These are phyloP conservation scores for Eucalyptus regnans DNA, from an alignment of 345 rosid genomes.

Conservation along the genomic window DNA sequence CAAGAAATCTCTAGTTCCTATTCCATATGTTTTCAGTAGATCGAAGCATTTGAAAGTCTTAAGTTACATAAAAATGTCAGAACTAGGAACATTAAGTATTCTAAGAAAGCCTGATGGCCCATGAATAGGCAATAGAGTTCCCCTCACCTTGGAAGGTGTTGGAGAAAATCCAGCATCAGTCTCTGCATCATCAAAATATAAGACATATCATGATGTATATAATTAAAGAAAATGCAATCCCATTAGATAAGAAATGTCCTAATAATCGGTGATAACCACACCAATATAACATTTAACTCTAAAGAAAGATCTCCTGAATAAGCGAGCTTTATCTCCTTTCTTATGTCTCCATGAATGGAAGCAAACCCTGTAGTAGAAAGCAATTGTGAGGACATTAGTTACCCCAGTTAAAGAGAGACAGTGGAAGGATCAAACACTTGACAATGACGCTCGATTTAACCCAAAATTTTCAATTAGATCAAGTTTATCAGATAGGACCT, in stretches of 20 bases:
- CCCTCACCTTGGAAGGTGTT: slow-evolving; percentile 47
- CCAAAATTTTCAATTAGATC: background rate
- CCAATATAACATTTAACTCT: too few relatives aligned
- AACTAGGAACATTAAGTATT: background rate
- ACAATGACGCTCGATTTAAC: background rate
- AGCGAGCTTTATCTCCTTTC: too few relatives aligned
- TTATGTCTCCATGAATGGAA: too few relatives aligned
- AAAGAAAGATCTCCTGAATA: too few relatives aligned
- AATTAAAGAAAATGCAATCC: too few relatives aligned
- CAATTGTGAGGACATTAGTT: too few relatives aligned
- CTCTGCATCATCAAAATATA: slow-evolving; percentile 16
- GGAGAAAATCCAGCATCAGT: slow-evolving; percentile 74
- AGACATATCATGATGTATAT: background rate
- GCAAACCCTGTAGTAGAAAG: too few relatives aligned
- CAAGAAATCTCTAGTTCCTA: background rate
- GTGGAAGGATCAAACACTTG: background rate
- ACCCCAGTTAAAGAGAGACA: background rate
- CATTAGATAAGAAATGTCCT: too few relatives aligned
- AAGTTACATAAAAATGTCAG: background rate
- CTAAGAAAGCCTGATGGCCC: background rate
- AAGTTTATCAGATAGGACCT: background rate
- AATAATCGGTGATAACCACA: too few relatives aligned
- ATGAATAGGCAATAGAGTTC: background rate
- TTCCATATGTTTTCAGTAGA: background rate
- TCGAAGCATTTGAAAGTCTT: background rate